Evolutionary conservation across 2,329 filamentous ascomycete species (phyloP).

Genomic region (Fusarium sp.): DNA sequence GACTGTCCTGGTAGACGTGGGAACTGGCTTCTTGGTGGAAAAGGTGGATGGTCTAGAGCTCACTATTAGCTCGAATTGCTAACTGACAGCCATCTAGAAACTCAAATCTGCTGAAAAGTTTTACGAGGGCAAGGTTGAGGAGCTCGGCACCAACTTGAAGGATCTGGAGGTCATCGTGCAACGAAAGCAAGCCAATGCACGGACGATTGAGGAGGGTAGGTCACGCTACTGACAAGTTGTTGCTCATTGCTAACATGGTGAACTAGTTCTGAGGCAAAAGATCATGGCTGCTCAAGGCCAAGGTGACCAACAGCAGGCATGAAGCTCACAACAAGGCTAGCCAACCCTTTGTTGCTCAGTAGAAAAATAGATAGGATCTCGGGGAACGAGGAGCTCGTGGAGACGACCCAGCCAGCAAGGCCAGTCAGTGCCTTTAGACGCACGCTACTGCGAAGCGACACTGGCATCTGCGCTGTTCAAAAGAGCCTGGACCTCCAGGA

Average conservation of each 20-base stretch:
- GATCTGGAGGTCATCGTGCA: conserved; percentile 70
- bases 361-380: conserved; percentile 14
- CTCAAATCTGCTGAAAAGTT: conserved; percentile 66
- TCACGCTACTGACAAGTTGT: conserved; percentile 44
- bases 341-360: neutral
- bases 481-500: conserved; percentile 49
- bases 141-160: conserved; percentile 65
- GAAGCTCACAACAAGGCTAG: conserved; percentile 8
- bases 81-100: conserved; percentile 53
- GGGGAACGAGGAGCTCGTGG: neutral
- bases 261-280: conserved; percentile 58
- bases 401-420: conserved; percentile 10
- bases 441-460: conserved; percentile 16
- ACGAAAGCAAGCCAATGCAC: conserved; percentile 84
- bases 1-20: conserved; percentile 89
- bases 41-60: conserved; percentile 68
- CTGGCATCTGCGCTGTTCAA: conserved; percentile 34
- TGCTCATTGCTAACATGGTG: conserved; percentile 50
- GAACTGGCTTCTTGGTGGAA: conserved; percentile 94
- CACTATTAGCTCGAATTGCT: conserved; percentile 12
- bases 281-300: conserved; percentile 54
- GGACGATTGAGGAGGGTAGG: conserved; percentile 88
- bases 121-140: conserved; percentile 68
- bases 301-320: conserved; percentile 38
- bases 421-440: conserved; percentile 7